Percentiles rank a stretch among this genome's conserved stretches.
phyloP scores from a whole-genome alignment of 352 stramenopile species.

The Globisporangium irregulare region DNA sequence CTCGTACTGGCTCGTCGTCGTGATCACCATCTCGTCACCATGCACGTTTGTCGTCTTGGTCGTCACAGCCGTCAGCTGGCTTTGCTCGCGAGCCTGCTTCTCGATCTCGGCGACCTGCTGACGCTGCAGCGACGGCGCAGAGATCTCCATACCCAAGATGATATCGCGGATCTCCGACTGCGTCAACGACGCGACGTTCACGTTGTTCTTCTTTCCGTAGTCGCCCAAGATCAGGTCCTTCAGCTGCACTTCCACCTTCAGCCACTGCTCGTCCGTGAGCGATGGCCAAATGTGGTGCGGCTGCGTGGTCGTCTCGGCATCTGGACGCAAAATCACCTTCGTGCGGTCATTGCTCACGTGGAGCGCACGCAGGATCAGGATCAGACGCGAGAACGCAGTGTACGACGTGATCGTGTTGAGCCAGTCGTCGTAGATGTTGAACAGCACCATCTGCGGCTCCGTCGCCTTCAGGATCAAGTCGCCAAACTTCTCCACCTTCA shows the following conservation, averaged over 20 bases:
- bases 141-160: conserved; percentile 99
- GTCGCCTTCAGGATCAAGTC: conserved; percentile 99
- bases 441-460: conserved; percentile 99
- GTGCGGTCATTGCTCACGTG: conserved; percentile 96
- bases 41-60: conserved; percentile 99
- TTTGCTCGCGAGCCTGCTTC: conserved; percentile 97
- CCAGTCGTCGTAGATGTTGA: conserved; percentile 99
- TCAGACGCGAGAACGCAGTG: conserved; percentile 99
- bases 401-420: conserved; percentile 99
- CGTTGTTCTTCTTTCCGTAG: conserved; percentile 99
- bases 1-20: conserved; percentile 99
- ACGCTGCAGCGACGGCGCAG: conserved; percentile 97
- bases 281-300: conserved; percentile 99
- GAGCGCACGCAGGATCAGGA: conserved; percentile 98
- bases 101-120: conserved; percentile 99
- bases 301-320: conserved; percentile 98
- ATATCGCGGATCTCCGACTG: conserved; percentile 99
- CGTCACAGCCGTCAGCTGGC: conserved; percentile 97
- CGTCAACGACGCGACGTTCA: conserved; percentile 99
- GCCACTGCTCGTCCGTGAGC: conserved; percentile 99
- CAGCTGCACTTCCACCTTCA: conserved; percentile 99
- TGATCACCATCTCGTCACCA: conserved; percentile 99
- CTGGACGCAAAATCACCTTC: conserved; percentile 96
- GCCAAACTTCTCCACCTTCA: conserved; percentile 99
- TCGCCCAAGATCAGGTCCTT: conserved; percentile 99